Percentiles rank a stretch among this genome's conserved stretches.
Conservation (phyloP, 1,139 yeast genomes). For the Taphrina flavorubra region DNA sequence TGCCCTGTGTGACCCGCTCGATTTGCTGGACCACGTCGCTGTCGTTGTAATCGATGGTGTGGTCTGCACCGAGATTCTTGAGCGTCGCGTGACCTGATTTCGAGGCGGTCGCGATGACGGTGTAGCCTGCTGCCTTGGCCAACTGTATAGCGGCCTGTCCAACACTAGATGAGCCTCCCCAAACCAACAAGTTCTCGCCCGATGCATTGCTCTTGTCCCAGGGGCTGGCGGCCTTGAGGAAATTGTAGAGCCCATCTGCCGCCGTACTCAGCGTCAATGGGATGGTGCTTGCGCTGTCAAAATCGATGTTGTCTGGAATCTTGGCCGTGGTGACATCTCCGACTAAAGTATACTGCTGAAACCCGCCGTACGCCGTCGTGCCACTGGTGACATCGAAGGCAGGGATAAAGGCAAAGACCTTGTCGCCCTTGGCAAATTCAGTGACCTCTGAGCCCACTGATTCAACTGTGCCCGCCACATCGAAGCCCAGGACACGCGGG, state of each 20-base stretch:
- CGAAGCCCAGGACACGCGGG: constrained; percentile 51
- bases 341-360: constrained; percentile 60
- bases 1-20: constrained; percentile 55
- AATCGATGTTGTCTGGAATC: constrained; percentile 42
- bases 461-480: constrained; percentile 62
- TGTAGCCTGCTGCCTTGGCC: constrained; percentile 60
- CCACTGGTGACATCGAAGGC: constrained; percentile 48
- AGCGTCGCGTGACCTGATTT: constrained; percentile 56
- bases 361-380: constrained; percentile 54
- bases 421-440: constrained; percentile 61
- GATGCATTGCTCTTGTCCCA: constrained; percentile 38
- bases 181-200: constrained; percentile 56
- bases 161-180: constrained; percentile 69
- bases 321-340: constrained; percentile 47
- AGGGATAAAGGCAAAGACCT: constrained; percentile 51
- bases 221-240: constrained; percentile 20
- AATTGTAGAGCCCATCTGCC: constrained; percentile 43
- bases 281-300: constrained; percentile 45
- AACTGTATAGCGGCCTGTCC: constrained; percentile 64
- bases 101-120: constrained; percentile 63
- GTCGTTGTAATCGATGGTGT: constrained; percentile 65
- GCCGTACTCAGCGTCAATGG: constrained; percentile 44
- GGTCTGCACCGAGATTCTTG: constrained; percentile 64
- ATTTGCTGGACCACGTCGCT: constrained; percentile 59
- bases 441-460: constrained; percentile 51